Evolutionary conservation across 257 asterid genomes (phyloP).

Genomic region (Fraxinus americana): DNA sequence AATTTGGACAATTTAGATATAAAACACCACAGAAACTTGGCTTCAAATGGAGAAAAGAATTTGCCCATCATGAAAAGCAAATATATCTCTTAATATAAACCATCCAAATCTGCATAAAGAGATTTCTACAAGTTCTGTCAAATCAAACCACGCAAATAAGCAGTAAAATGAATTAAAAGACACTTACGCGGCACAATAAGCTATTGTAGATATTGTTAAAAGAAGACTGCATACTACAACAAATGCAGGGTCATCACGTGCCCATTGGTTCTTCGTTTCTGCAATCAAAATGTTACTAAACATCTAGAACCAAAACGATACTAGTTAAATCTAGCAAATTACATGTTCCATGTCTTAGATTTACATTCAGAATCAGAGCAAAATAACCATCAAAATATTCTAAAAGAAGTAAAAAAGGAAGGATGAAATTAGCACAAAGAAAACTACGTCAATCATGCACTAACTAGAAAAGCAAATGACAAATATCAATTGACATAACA

Average conservation of each 20-base stretch:
- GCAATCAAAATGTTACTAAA: slow-evolving; percentile 31
- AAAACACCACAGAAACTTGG: neutral
- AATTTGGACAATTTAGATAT: neutral
- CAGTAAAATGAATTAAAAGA: slow-evolving; percentile 10
- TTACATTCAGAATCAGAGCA: neutral
- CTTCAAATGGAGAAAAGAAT: neutral
- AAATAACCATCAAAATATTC: slow-evolving; percentile 1
- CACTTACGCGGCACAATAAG: slow-evolving; percentile 97
- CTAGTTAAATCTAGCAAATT: slow-evolving; percentile 17
- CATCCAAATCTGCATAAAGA: neutral
- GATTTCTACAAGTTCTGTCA: neutral
- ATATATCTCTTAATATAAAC: neutral
- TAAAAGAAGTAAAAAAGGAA: slow-evolving; percentile 17
- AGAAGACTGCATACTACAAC: slow-evolving; percentile 90
- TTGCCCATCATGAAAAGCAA: neutral
- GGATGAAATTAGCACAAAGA: slow-evolving; percentile 8
- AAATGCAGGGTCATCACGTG: slow-evolving; percentile 99
- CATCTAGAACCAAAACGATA: slow-evolving; percentile 15
- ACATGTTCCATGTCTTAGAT: slow-evolving; percentile 6
- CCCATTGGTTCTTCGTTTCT: slow-evolving; percentile 99
- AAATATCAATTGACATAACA: neutral
- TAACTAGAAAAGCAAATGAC: neutral
- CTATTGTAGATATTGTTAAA: slow-evolving; percentile 67
- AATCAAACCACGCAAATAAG: neutral
- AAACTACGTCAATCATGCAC: slow-evolving; percentile 8